Evolutionary conservation across 495 filamentous ascomycete genomes (phyloP).

Genomic region (Astrothelium macrocarpum): DNA sequence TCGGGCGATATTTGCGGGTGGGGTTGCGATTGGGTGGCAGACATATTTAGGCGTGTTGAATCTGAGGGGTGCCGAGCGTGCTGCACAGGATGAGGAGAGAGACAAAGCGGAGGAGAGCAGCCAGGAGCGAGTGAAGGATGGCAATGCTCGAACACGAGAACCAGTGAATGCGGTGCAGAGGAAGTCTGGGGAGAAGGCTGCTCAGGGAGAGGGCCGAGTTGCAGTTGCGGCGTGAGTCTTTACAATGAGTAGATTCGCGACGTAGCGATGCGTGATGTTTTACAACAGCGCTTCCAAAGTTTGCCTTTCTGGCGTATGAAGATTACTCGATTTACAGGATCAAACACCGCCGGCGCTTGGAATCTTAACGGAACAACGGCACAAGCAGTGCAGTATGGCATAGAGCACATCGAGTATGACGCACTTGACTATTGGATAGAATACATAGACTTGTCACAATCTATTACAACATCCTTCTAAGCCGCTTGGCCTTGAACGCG

Average conservation of each 20-base stretch:
- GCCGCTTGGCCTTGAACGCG: too few relatives aligned
- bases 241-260: background rate
- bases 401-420: too few relatives aligned
- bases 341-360: background rate
- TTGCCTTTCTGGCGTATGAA: background rate
- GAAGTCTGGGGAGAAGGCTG: background rate
- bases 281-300: background rate
- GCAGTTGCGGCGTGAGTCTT: background rate
- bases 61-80: slow-evolving; percentile 32
- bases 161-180: background rate
- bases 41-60: slow-evolving; percentile 81
- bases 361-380: too few relatives aligned
- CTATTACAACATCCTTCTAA: too few relatives aligned
- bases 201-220: background rate
- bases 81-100: background rate
- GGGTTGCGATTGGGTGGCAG: slow-evolving; percentile 82
- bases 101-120: background rate
- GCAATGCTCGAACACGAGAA: too few relatives aligned
- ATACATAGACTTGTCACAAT: too few relatives aligned
- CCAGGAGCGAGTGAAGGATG: background rate
- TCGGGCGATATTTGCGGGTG: slow-evolving; percentile 65
- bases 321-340: background rate
- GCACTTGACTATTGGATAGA: too few relatives aligned
- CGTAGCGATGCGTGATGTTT: background rate
- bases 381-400: too few relatives aligned